Conservation (phyloP, 345 rosid species). For the Citrus hindsii region DNA sequence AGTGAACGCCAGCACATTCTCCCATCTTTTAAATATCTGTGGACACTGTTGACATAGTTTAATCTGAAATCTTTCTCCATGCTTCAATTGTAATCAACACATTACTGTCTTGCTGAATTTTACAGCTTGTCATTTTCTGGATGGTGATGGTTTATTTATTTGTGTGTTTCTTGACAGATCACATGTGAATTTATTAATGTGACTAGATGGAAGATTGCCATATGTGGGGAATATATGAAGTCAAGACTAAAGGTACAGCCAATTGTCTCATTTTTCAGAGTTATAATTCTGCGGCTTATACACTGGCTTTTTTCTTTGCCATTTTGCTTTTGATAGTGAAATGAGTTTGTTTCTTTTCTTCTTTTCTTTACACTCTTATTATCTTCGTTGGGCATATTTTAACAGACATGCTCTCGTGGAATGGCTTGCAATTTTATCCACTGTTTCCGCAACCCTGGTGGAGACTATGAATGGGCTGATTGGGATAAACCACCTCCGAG, state of each 20-base stretch:
- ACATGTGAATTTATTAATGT: constrained; percentile 83
- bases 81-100: background rate
- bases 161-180: constrained; percentile 43
- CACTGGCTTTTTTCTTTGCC: no score
- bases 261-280: background rate
- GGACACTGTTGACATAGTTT: background rate
- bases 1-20: background rate
- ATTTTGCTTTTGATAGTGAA: no score
- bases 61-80: background rate
- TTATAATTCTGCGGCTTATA: no score
- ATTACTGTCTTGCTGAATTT: background rate
- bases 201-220: constrained; percentile 88
- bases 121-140: background rate
- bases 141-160: background rate
- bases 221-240: constrained; percentile 95
- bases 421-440: constrained; percentile 91
- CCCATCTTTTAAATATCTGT: background rate
- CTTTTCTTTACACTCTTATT: background rate
- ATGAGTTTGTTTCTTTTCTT: background rate
- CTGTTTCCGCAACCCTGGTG: constrained; percentile 96
- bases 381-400: constrained; percentile 10
- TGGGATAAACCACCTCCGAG: constrained; percentile 89
- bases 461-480: constrained; percentile 99
- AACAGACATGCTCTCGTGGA: constrained; percentile 94
- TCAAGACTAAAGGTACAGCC: constrained; percentile 65